Evolutionary conservation across 192 early-diverging fungal genomes (phyloP).

Genomic region (Coemansia sp.): DNA sequence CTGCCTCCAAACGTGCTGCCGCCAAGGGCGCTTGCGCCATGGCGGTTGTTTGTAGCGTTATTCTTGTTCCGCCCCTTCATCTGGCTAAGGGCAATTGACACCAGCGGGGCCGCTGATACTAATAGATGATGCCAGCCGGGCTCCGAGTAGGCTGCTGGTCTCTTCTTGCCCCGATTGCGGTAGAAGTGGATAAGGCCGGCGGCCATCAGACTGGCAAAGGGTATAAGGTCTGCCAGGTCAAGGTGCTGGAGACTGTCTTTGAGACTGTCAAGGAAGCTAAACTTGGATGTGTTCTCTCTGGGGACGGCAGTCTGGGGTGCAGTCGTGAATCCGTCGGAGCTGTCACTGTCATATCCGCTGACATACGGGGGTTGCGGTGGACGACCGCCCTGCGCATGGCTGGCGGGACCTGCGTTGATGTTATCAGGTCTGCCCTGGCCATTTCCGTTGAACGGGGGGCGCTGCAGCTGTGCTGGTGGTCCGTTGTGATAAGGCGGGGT

Average conservation of each 20-base stretch:
- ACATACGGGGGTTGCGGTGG: not conserved
- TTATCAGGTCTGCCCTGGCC: no score
- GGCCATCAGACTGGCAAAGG: conserved; percentile 30
- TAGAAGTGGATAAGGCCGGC: conserved; percentile 36
- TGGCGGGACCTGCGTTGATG: conserved; percentile 6
- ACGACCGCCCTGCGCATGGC: not conserved
- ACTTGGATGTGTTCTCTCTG: conserved; percentile 1
- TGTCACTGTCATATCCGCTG: conserved; percentile 21
- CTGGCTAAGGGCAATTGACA: conserved; percentile 8
- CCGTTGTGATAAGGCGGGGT: conserved; percentile 3
- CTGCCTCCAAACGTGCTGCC: conserved; percentile 4
- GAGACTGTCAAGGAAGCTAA: conserved; percentile 31
- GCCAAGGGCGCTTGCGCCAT: not conserved
- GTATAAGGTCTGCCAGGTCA: conserved; percentile 22
- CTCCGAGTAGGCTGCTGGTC: conserved; percentile 23
- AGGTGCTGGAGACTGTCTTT: conserved; percentile 35
- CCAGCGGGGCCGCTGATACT: conserved; percentile 13
- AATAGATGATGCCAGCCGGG: conserved; percentile 39
- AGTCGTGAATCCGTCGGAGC: conserved; percentile 10
- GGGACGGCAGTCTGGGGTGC: not conserved
- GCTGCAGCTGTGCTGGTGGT: not conserved
- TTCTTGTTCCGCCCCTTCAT: conserved; percentile 1
- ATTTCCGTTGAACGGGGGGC: conserved; percentile 12
- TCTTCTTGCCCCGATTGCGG: conserved; percentile 14
- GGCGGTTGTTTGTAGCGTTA: not conserved